These are phyloP conservation scores for Eucalyptus pauciflora DNA, from an alignment of 345 rosid genomes.

Conservation along the genomic window DNA sequence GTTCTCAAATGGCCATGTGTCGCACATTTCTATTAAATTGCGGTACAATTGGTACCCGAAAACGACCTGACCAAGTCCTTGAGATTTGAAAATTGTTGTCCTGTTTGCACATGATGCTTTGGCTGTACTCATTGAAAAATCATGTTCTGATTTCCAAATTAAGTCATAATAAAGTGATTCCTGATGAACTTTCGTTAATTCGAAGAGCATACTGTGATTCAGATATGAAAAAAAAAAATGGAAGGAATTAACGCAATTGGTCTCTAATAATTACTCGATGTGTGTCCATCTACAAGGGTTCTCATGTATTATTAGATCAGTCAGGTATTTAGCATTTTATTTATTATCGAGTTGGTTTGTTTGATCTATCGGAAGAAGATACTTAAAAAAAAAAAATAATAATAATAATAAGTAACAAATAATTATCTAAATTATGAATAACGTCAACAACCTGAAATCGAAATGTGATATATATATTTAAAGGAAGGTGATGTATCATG, in stretches of 20 bases:
- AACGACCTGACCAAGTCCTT: not conserved
- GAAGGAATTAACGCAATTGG: not conserved
- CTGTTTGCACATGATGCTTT: not conserved
- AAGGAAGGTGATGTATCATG: not conserved
- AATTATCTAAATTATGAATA: not conserved
- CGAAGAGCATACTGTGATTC: not conserved
- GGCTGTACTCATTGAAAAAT: not conserved
- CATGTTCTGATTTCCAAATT: not conserved
- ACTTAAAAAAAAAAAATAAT: not conserved
- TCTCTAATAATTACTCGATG: not conserved
- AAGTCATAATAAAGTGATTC: not conserved
- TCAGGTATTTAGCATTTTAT: not conserved
- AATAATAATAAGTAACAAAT: no score
- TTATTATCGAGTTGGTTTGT: not conserved
- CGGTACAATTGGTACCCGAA: not conserved
- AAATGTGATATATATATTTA: not conserved
- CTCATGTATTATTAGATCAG: no score
- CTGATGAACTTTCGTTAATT: not conserved
- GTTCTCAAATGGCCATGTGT: not conserved
- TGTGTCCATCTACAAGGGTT: not conserved
- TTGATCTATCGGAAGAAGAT: not conserved
- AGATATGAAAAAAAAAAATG: no score
- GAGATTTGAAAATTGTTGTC: not conserved
- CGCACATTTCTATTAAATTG: not conserved
- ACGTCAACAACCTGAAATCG: not conserved